Conservation (phyloP, 352 stramenopile genomes). For the Pythium grandisporangium region DNA sequence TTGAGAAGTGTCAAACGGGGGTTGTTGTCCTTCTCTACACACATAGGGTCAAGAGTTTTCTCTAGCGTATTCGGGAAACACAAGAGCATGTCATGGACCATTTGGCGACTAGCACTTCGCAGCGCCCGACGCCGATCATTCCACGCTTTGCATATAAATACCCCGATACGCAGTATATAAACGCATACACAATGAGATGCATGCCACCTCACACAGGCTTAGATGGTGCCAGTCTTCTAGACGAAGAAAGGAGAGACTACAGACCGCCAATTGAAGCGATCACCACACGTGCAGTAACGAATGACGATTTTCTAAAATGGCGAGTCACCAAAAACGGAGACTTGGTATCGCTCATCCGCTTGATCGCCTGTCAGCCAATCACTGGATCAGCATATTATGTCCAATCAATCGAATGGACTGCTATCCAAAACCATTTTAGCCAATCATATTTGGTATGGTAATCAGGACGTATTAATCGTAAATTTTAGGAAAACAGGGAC, state of each 20-base stretch:
- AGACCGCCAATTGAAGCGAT: no score
- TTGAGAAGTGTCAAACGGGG: constrained; percentile 61
- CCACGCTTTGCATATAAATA: constrained; percentile 6
- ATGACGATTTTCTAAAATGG: no score
- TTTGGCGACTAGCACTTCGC: constrained; percentile 14
- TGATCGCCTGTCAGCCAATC: constrained; percentile 9
- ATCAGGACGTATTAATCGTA: no score
- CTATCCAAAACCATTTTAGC: constrained; percentile 1
- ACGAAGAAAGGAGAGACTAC: no score
- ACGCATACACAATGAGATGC: no score
- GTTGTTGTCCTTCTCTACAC: constrained; percentile 65
- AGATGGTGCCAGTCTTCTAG: no score
- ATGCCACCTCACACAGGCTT: no score
- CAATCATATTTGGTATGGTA: no score
- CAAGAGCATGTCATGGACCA: constrained; percentile 14
- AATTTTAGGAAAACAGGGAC: no score
- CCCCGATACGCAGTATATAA: background rate
- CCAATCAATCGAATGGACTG: constrained; percentile 8
- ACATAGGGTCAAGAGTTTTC: constrained; percentile 55
- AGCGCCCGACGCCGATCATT: constrained; percentile 19
- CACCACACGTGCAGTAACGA: no score
- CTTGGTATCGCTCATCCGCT: no score
- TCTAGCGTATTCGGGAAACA: constrained; percentile 42
- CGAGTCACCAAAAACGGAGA: no score
- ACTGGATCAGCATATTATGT: constrained; percentile 3